These are phyloP conservation scores for Kluyveromyces sp. DNA, from an alignment of 1,139 yeast genomes.

Conservation along the genomic window DNA sequence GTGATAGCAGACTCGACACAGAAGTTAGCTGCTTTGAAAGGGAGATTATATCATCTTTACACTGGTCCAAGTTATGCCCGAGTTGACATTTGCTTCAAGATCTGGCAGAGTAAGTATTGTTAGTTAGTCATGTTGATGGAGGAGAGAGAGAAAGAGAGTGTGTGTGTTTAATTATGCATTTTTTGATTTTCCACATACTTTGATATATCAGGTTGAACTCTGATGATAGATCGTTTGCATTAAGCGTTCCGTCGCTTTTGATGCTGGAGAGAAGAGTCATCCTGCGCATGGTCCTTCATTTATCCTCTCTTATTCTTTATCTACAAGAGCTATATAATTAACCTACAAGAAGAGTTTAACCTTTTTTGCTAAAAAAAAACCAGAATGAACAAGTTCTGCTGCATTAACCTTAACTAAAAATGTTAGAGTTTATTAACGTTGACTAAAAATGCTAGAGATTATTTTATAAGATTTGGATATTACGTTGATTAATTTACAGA, in stretches of 20 bases:
- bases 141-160: neutral
- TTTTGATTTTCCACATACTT: neutral
- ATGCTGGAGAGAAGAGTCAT: neutral
- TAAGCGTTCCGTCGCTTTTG: neutral
- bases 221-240: neutral
- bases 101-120: neutral
- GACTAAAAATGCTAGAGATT: too few species aligned
- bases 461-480: neutral
- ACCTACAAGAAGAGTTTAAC: too few species aligned
- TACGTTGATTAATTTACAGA: neutral
- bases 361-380: too few species aligned
- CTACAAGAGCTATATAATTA: too few species aligned
- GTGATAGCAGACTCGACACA: constrained; percentile 11
- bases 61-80: neutral
- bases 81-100: neutral
- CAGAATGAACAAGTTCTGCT: too few species aligned
- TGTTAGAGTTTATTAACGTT: too few species aligned
- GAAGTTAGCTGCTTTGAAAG: constrained; percentile 12
- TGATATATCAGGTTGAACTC: constrained; percentile 1
- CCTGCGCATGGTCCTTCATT: neutral
- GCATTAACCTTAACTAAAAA: too few species aligned
- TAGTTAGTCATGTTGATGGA: neutral
- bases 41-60: constrained; percentile 9
- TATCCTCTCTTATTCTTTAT: too few species aligned
- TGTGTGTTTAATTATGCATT: neutral